Evolutionary conservation across 768 basidiomycete species (phyloP), one percentile per base, ranked within the genome.

Genomic region (Scleroderma bovista): DNA sequence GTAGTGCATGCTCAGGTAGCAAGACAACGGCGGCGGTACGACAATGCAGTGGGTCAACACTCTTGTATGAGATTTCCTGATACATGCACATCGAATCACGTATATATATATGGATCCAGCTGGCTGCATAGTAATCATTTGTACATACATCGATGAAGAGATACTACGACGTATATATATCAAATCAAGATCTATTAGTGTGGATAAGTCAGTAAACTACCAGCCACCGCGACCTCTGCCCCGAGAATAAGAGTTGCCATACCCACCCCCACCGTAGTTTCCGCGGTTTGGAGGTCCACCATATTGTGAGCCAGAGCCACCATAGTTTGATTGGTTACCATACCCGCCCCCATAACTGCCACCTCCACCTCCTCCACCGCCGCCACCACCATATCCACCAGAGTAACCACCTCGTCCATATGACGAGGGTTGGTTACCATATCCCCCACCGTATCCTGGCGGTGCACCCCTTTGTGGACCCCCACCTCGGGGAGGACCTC

Each of bases 211-310:
- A 73, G 9, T 43, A 29, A 6, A 52, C 41, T 58, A 65, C 66
- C 77, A 74, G 22, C 69, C 65, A 40, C 76, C 75, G 34, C 80
- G 70, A 10, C 78, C 82, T 57, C 81, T 69, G 24, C 78, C 78
- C 49, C 79, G 59, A 3, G 67, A 53, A 20, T 57, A 55, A 42
- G 57, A 32, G 11, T 57, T 50, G 24, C 63, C 53, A 37, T 55
- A 47, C 2, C 60, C 70, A 50, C 71, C 57, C 7, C 57, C 69
- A 17, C 71, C 67, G 53, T 72, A 69, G 3, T 71, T 69, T n/a
- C 76, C 75, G 33, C 72, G 66, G 6, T 68, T 67, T 24, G 34
- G n/a, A 36, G 34, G 34, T 36, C 34, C 34, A 44, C 44, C 54
- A 16, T 60, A 57, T 4, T 58, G 44, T 8, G 62, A 49, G 16